A percentile compares a stretch with the other conserved stretches of the same genome.
Evolutionary conservation across 2,329 filamentous ascomycete genomes (phyloP).

Genomic region (Cordyceps javanica): DNA sequence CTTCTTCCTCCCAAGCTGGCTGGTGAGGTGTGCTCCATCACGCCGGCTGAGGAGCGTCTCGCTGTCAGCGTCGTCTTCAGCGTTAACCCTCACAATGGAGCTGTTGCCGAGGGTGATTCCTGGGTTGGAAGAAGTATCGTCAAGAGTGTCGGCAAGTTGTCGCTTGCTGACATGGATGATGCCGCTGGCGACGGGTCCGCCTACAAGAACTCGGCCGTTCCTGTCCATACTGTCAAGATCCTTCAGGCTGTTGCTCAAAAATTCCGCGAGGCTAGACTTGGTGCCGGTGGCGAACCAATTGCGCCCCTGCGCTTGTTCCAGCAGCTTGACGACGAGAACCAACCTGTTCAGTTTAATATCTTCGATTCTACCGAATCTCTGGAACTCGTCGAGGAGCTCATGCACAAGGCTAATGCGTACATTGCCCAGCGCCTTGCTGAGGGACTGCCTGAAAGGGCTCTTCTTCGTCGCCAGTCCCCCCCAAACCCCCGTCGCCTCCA

Average conservation of each 20-base stretch:
- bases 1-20: conserved; percentile 84
- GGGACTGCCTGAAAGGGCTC: conserved; percentile 82
- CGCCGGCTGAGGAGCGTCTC: conserved; percentile 81
- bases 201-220: conserved; percentile 58
- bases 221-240: conserved; percentile 71
- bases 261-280: conserved; percentile 82
- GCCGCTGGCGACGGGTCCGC: conserved; percentile 61
- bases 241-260: conserved; percentile 80
- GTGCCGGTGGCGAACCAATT: conserved; percentile 70
- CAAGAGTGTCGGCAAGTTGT: conserved; percentile 82
- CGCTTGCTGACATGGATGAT: conserved; percentile 78
- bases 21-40: conserved; percentile 79
- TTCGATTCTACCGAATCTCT: conserved; percentile 86
- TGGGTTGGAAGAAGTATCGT: conserved; percentile 94
- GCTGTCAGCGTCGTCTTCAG: conserved; percentile 91
- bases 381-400: conserved; percentile 90
- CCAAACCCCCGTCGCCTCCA: conserved; percentile 85
- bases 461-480: conserved; percentile 78
- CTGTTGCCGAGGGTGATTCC: conserved; percentile 74
- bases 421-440: conserved; percentile 78
- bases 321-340: conserved; percentile 95
- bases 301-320: conserved; percentile 83
- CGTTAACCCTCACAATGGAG: conserved; percentile 74
- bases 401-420: conserved; percentile 85
- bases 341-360: conserved; percentile 92